Evolutionary conservation across 23 red algal species (phyloP).

Genomic region (Gracilariopsis chorda): DNA sequence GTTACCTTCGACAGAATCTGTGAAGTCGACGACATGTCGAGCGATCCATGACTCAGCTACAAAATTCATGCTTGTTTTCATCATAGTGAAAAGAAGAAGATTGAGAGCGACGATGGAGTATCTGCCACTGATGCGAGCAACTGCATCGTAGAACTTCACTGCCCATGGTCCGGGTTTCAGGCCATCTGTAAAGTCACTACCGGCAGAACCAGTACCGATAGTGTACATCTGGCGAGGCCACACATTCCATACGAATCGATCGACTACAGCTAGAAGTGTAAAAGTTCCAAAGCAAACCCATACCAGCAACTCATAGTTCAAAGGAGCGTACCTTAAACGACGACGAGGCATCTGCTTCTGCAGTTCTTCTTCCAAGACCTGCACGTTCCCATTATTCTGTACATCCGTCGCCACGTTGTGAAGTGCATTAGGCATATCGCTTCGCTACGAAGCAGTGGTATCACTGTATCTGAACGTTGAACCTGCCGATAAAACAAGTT

Average conservation of each 20-base stretch:
- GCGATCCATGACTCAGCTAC: neutral
- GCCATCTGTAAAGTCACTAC: constrained; percentile 1
- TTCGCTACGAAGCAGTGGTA: too few species aligned
- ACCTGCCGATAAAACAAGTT: too few species aligned
- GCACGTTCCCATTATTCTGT: too few species aligned
- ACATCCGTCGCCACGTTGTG: too few species aligned
- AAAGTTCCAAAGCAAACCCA: constrained; percentile 22
- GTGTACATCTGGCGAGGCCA: constrained; percentile 29
- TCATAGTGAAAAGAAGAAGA: constrained; percentile 26
- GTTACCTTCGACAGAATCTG: neutral
- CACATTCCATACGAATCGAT: constrained; percentile 24
- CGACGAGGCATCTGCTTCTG: neutral
- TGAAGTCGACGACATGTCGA: neutral
- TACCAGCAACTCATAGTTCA: constrained; percentile 18
- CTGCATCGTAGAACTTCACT: constrained; percentile 15
- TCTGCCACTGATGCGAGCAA: constrained; percentile 28
- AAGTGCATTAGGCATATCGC: too few species aligned
- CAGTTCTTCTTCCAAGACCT: too few species aligned
- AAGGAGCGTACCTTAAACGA: neutral
- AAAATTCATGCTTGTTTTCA: neutral
- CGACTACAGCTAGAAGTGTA: constrained; percentile 16
- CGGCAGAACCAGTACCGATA: constrained; percentile 26
- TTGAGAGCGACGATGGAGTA: constrained; percentile 24
- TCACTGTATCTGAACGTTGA: too few species aligned
- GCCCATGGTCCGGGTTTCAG: constrained; percentile 39